Evolutionary conservation across 768 basidiomycete genomes (phyloP).

Genomic region (Leccinellum albellum): DNA sequence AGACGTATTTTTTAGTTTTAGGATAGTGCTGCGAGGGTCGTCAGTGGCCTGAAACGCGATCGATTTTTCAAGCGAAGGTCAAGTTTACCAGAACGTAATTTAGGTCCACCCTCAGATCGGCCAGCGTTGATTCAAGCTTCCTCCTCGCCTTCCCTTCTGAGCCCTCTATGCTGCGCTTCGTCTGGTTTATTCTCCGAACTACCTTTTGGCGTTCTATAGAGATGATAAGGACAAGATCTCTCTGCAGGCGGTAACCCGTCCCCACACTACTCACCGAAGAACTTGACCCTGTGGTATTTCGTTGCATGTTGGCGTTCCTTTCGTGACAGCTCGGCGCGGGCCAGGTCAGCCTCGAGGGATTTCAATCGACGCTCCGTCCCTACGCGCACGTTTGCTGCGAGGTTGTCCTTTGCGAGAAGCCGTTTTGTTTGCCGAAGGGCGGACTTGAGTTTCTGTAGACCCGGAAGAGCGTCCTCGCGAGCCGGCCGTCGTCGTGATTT

Average conservation of each 20-base stretch:
- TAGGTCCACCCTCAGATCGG: conserved; percentile 75
- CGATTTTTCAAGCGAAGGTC: background rate
- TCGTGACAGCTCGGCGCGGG: conserved; percentile 53
- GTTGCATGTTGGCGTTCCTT: conserved; percentile 72
- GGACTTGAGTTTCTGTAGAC: conserved; percentile 85
- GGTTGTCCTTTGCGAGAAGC: conserved; percentile 77
- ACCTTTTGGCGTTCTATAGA: conserved; percentile 82
- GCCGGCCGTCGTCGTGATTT: conserved; percentile 2
- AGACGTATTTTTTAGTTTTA: conserved; percentile 83
- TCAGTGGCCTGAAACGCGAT: conserved; percentile 2
- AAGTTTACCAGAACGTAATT: conserved; percentile 79
- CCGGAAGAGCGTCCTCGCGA: conserved; percentile 39
- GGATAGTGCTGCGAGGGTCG: conserved; percentile 65
- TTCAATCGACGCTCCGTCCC: conserved; percentile 77
- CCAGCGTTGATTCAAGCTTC: conserved; percentile 45
- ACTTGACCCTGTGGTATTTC: conserved; percentile 88
- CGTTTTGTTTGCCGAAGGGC: conserved; percentile 78
- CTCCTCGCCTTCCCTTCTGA: conserved; percentile 35
- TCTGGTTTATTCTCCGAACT: conserved; percentile 66
- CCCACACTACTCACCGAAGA: conserved; percentile 65
- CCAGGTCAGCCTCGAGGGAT: conserved; percentile 71
- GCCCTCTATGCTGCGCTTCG: conserved; percentile 50
- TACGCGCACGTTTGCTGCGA: conserved; percentile 82
- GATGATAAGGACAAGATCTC: background rate
- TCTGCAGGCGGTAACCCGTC: background rate